Percentiles rank a stretch among this genome's conserved stretches.
Conservation (phyloP, 164 flowering plant species). For the Echeveria elegans region DNA sequence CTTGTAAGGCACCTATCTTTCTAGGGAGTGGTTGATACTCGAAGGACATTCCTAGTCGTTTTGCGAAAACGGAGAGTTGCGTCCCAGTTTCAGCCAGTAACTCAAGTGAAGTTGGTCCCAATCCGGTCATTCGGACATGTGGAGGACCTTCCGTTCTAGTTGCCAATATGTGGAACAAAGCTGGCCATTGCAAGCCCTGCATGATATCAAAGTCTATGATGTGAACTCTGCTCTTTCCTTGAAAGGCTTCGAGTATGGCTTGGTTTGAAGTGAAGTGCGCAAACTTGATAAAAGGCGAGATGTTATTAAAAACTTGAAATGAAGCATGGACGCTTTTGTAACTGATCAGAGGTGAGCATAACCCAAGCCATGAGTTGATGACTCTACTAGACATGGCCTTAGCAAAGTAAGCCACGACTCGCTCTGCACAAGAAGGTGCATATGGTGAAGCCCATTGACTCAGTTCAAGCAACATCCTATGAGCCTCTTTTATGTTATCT, state of each 20-base stretch:
- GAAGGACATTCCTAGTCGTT: constrained; percentile 50
- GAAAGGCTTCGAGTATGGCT: constrained; percentile 65
- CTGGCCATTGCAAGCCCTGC: constrained; percentile 86
- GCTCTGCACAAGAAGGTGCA: constrained; percentile 51
- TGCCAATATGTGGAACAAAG: constrained; percentile 60
- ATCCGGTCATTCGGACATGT: constrained; percentile 50
- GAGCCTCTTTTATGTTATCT: constrained; percentile 58
- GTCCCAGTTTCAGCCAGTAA: constrained; percentile 45
- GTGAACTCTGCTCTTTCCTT: constrained; percentile 43
- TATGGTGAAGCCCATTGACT: constrained; percentile 65
- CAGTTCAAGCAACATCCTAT: constrained; percentile 51
- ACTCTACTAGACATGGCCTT: constrained; percentile 62
- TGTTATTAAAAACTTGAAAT: constrained; percentile 47
- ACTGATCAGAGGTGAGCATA: constrained; percentile 44
- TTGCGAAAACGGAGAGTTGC: constrained; percentile 53
- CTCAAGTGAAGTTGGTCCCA: constrained; percentile 41
- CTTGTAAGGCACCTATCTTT: constrained; percentile 34
- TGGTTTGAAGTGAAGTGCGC: constrained; percentile 81
- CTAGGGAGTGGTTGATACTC: constrained; percentile 54
- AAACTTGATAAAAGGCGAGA: constrained; percentile 64
- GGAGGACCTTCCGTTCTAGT: constrained; percentile 60
- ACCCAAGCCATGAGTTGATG: constrained; percentile 62
- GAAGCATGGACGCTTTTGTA: constrained; percentile 33
- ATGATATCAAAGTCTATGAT: constrained; percentile 70
- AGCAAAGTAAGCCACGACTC: constrained; percentile 64